A percentile compares a stretch with the other conserved stretches of the same genome.
phyloP scores from a whole-genome alignment of 2,329 filamentous ascomycete species.

The Fusarium verrucosum region DNA sequence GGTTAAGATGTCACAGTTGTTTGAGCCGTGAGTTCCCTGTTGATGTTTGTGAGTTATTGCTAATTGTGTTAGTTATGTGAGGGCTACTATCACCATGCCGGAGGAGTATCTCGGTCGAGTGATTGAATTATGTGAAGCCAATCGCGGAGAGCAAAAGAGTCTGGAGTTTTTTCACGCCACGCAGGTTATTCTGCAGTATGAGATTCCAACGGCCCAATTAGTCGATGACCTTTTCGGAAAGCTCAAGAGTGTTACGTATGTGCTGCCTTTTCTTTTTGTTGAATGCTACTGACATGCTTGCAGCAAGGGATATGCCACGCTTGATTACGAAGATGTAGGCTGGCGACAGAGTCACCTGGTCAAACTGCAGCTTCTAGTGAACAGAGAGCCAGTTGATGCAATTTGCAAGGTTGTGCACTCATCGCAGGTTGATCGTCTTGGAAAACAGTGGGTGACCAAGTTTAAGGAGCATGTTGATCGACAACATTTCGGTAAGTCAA shows the following conservation, averaged over 20 bases:
- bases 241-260: conserved; percentile 81
- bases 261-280: not conserved
- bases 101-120: conserved; percentile 94
- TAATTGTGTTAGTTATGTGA: conserved; percentile 66
- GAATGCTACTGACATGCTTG: not conserved
- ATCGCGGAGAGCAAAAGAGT: conserved; percentile 86
- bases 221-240: conserved; percentile 99
- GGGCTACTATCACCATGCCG: conserved; percentile 86
- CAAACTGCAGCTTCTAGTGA: conserved; percentile 92
- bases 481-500: conserved; percentile 79
- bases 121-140: conserved; percentile 92
- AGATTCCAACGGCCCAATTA: conserved; percentile 85
- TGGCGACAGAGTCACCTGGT: conserved; percentile 83
- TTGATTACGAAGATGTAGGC: conserved; percentile 96
- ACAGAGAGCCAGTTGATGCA: conserved; percentile 91
- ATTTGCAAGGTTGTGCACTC: conserved; percentile 89
- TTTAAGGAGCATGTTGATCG: conserved; percentile 97
- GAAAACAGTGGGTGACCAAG: conserved; percentile 88
- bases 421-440: conserved; percentile 82
- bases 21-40: conserved; percentile 59
- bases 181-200: conserved; percentile 95
- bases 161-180: conserved; percentile 90
- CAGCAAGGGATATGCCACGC: conserved; percentile 87
- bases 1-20: conserved; percentile 56
- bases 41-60: not conserved